phyloP scores from a whole-genome alignment of 2,329 filamentous ascomycete genomes.

The Colletotrichum magnum region DNA sequence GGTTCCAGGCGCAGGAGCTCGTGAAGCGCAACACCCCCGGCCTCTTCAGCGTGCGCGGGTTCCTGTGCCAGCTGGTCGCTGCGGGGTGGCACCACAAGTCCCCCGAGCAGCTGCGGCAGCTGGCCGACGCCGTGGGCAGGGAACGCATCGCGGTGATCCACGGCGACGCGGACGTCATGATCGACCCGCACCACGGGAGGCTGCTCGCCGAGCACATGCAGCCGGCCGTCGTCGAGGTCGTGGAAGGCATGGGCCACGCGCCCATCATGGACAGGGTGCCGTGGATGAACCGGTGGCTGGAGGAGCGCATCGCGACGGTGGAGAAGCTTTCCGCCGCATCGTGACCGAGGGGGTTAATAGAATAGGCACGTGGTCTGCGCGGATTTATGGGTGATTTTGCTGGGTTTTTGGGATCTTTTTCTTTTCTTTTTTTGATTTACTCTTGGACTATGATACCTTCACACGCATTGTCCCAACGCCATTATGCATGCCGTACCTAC shows the following conservation, averaged over 20 bases:
- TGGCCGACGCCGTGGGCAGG: constrained; percentile 79
- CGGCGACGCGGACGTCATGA: constrained; percentile 83
- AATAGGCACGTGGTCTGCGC: background rate
- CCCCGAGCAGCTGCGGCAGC: constrained; percentile 71
- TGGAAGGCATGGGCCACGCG: constrained; percentile 83
- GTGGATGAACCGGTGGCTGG: constrained; percentile 78
- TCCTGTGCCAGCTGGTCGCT: constrained; percentile 83
- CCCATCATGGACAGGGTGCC: constrained; percentile 78
- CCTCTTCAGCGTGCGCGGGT: constrained; percentile 75
- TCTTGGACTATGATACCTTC: constrained; percentile 36
- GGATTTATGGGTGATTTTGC: constrained; percentile 6
- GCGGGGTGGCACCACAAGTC: constrained; percentile 86
- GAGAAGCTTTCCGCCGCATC: constrained; percentile 55
- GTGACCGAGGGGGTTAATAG: background rate
- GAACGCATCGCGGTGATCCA: constrained; percentile 84
- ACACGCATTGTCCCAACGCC: constrained; percentile 20
- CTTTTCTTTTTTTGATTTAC: constrained; percentile 11
- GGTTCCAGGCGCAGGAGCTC: constrained; percentile 85
- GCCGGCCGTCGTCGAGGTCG: constrained; percentile 73
- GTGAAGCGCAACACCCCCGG: constrained; percentile 75
- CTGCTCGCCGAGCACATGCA: constrained; percentile 75
- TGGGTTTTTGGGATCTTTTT: constrained; percentile 4
- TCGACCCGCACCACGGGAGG: constrained; percentile 78
- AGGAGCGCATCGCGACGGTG: constrained; percentile 68
- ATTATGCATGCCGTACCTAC: constrained; percentile 22